phyloP scores from a whole-genome alignment of 1,139 yeast species.

The Taphrina confusa region DNA sequence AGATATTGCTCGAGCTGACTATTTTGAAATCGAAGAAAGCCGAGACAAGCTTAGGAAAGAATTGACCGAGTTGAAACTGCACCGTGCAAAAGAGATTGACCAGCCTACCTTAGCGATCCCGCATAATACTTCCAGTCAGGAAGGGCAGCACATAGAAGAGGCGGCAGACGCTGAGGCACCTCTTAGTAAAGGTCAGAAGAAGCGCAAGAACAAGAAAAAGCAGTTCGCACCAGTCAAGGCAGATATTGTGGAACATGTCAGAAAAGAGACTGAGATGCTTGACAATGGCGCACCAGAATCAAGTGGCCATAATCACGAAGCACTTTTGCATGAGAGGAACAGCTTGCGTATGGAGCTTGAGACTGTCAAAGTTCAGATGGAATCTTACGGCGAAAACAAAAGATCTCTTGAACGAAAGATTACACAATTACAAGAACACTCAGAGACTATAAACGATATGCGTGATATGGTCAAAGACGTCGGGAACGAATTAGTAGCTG shows the following conservation, averaged over 20 bases:
- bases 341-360: conserved; percentile 8
- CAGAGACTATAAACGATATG: conserved; percentile 59
- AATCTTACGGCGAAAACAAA: conserved; percentile 12
- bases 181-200: conserved; percentile 38
- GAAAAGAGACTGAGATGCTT: conserved; percentile 14
- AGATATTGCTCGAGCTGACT: background rate
- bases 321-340: conserved; percentile 1
- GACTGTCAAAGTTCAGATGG: conserved; percentile 13
- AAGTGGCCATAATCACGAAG: background rate
- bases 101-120: background rate
- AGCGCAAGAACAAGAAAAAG: conserved; percentile 42
- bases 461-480: conserved; percentile 72
- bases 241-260: conserved; percentile 22
- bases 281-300: background rate
- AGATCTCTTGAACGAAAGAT: conserved; percentile 5
- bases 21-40: background rate
- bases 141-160: background rate
- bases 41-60: conserved; percentile 25
- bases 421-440: conserved; percentile 4
- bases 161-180: conserved; percentile 19
- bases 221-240: conserved; percentile 14
- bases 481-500: conserved; percentile 71
- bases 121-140: background rate
- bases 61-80: conserved; percentile 17
- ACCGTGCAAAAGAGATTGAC: conserved; percentile 7